Evolutionary conservation across 2,329 filamentous ascomycete genomes (phyloP).

Genomic region (Colletotrichum echinochloae): DNA sequence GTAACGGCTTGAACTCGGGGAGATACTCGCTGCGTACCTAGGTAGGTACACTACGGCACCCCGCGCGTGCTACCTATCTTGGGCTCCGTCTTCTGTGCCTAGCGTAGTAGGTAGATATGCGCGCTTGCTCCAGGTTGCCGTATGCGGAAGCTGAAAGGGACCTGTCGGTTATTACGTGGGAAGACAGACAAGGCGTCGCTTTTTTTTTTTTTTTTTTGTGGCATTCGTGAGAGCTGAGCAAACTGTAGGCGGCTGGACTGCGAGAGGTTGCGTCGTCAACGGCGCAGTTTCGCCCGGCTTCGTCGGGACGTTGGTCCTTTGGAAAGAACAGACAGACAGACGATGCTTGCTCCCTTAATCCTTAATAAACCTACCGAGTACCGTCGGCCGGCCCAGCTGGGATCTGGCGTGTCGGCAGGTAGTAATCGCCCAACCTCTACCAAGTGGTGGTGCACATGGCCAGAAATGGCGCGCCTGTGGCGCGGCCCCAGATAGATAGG

Average conservation of each 20-base stretch:
- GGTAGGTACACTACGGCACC: constrained; percentile 23
- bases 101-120: background rate
- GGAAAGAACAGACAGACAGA: constrained; percentile 10
- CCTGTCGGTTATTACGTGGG: background rate
- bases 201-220: too few relatives aligned
- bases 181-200: background rate
- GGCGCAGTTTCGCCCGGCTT: constrained; percentile 13
- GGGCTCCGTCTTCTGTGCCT: constrained; percentile 1
- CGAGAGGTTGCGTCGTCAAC: too few relatives aligned
- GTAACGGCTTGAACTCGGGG: constrained; percentile 22
- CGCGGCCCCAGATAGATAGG: constrained; percentile 16
- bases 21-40: background rate
- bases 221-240: too few relatives aligned
- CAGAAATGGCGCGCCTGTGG: constrained; percentile 24
- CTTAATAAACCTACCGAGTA: constrained; percentile 2
- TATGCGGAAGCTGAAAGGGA: constrained; percentile 20
- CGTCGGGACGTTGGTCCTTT: constrained; percentile 13
- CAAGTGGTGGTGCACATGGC: background rate
- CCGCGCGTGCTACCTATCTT: constrained; percentile 21
- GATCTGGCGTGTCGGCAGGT: background rate
- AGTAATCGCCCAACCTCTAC: constrained; percentile 8
- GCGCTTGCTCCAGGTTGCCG: constrained; percentile 2
- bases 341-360: background rate
- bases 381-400: constrained; percentile 8
- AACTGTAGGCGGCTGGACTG: too few relatives aligned